Evolutionary conservation across 495 filamentous ascomycete species (phyloP), one percentile per base, ranked within the genome.

Genomic region (Sabuloglossum arenarium): DNA sequence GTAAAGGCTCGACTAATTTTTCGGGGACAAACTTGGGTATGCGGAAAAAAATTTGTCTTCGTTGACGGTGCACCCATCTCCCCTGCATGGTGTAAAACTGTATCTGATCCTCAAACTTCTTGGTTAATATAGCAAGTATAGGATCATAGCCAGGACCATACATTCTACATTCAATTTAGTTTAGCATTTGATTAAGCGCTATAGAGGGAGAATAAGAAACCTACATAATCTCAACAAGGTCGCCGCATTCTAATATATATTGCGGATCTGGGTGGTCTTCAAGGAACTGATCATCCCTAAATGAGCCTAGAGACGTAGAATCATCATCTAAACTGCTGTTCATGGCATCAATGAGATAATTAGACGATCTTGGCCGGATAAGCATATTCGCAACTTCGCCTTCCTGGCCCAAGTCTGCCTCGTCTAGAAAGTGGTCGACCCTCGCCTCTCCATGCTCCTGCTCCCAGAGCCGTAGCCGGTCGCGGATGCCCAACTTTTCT

Each of bases 1-100:
- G 63, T 27, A 95, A 61, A 6, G 78, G 71, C 14, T 72, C 64
- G 14, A 91, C 61, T 47, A 81, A 69, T 16, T 75, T 66, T 2
- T 68, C 71, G 5, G 75, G 60, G 19, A 79, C 74, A 64, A 89
- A 89, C 0, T 67, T 66, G 56, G 79, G 79, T 52, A 89, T 69
- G 5, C 78, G 73, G 63, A 81, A 90, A 50, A 76, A 71, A 6
- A 80, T 61, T 47, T 67, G 62, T 43, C 68, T 60, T 6, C 65
- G 59, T 1, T 58, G 61, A 50, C 71, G 70, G 34, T 81, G 70
- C n/a, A 82, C 70, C 85, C 85, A 93, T 59, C 79, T 78, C 24
- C 88, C 88, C 29, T 75, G 70, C 49, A 73, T 72, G 0, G 80
- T 81, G 63, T 88, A 88, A 63, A 84, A 88, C 56, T 93, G 85